Evolutionary conservation across 2,329 filamentous ascomycete species (phyloP).

Genomic region (Amesomyces nigricolor): DNA sequence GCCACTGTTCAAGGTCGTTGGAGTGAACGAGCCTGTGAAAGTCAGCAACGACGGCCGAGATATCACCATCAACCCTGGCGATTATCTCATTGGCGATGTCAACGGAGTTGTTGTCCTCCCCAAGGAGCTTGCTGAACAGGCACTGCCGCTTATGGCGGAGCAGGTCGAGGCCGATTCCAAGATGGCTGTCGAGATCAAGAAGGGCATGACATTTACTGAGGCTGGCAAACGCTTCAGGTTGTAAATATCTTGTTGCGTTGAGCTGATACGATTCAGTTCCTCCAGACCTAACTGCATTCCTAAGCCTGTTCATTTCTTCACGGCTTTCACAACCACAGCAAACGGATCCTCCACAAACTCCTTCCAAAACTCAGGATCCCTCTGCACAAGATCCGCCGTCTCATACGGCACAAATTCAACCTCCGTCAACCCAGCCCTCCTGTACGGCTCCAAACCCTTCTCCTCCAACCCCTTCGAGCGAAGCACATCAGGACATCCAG

Average conservation of each 20-base stretch:
- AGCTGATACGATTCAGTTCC: no score
- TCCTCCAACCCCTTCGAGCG: neutral
- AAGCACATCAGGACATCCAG: neutral
- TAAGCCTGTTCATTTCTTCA: neutral
- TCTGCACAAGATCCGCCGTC: neutral
- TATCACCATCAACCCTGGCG: slow-evolving; percentile 37
- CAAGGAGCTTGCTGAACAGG: slow-evolving; percentile 34
- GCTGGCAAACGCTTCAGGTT: slow-evolving; percentile 39
- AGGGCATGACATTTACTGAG: slow-evolving; percentile 40
- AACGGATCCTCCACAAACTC: neutral
- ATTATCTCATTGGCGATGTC: slow-evolving; percentile 41
- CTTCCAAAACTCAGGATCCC: neutral
- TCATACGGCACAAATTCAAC: neutral
- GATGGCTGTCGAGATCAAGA: slow-evolving; percentile 37
- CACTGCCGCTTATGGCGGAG: slow-evolving; percentile 37
- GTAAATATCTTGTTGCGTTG: slow-evolving; percentile 7
- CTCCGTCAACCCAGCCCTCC: neutral
- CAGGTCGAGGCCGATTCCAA: slow-evolving; percentile 39
- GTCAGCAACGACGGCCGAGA: slow-evolving; percentile 35
- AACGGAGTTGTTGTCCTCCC: slow-evolving; percentile 43
- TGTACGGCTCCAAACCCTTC: neutral
- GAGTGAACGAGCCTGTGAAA: slow-evolving; percentile 37
- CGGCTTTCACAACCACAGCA: neutral
- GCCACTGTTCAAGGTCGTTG: slow-evolving; percentile 39
- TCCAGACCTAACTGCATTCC: no score